These are phyloP conservation scores for Dothideomycetes sp. DNA, from an alignment of 2,329 filamentous ascomycete genomes.

Conservation along the genomic window DNA sequence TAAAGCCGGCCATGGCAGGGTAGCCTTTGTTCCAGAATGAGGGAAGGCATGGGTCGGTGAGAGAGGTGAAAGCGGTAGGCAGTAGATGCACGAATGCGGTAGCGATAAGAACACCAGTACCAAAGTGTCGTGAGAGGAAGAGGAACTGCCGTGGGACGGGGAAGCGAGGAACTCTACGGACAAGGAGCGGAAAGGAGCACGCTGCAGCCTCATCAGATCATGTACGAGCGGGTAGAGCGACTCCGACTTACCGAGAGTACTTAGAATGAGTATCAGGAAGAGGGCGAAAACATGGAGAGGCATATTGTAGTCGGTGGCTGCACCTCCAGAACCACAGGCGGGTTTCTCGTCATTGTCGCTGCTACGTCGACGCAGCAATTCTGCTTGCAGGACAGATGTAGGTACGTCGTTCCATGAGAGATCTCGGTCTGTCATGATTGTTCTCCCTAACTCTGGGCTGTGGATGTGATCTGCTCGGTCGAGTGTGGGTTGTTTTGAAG, in stretches of 20 bases:
- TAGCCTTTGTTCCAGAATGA: slow-evolving; percentile 73
- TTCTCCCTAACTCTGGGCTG: too few relatives aligned
- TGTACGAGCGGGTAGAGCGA: not conserved
- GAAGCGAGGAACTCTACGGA: slow-evolving; percentile 50
- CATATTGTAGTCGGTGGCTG: slow-evolving; percentile 44
- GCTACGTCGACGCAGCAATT: slow-evolving; percentile 41
- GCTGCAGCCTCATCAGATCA: slow-evolving; percentile 28
- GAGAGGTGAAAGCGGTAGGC: slow-evolving; percentile 51
- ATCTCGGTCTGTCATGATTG: too few relatives aligned
- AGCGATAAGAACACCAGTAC: slow-evolving; percentile 48
- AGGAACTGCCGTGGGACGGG: slow-evolving; percentile 50
- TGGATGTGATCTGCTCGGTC: too few relatives aligned
- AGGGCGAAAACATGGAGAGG: slow-evolving; percentile 49
- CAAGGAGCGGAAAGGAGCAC: slow-evolving; percentile 53
- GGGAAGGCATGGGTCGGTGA: slow-evolving; percentile 60
- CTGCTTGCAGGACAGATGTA: slow-evolving; percentile 37
- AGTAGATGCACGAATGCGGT: slow-evolving; percentile 53
- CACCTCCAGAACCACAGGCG: slow-evolving; percentile 43
- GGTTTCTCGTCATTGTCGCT: slow-evolving; percentile 31
- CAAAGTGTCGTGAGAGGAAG: slow-evolving; percentile 52
- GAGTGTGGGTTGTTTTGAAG: too few relatives aligned
- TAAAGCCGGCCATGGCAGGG: slow-evolving; percentile 66
- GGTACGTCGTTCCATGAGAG: slow-evolving; percentile 32
- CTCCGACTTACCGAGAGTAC: slow-evolving; percentile 41
- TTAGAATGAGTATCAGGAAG: slow-evolving; percentile 47